Base-by-base conservation (phyloP, 805 yeast genomes). In the Starmerella roubikii region DNA sequence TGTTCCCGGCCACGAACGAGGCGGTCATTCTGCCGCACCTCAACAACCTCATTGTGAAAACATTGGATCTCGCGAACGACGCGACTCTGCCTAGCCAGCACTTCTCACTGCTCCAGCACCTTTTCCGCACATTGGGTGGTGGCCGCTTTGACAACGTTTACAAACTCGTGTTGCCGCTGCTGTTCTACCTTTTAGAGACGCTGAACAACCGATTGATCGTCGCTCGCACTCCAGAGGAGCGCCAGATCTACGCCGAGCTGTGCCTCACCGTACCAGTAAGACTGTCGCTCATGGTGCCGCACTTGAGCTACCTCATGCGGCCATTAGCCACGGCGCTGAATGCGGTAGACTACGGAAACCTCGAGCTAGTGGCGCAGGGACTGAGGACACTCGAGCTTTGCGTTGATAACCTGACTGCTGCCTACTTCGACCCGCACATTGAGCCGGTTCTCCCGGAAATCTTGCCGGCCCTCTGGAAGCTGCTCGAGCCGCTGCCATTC, bases 191-290 rank as follows among this genome's bases (percentile, higher is more conserved):
- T 30, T 63, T 91, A 30, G 95, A 85, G 46, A 78, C 93, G 2
- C 67, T 91, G 47, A 88, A 88, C 56, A 72, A 82, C 49, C 69
- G 86, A 65, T 75, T 91, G 30, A 68, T 76, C 20, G 79, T 84
- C 19, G 85, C 97, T 3, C 68, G 93, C 38, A 67, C 85, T 30
- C 84, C 94, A 0, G 88, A 81, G 48, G 97, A 91, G 54, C 70
- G 94, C 38, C 97, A 91, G 54, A 74, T 91, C 3, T 91, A 86
- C 53, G 97, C 91, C 35, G 98, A 91, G 54, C 65, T 91, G 35
- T 91, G 98, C 54, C 66, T 91, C 44, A 86, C 95, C 0, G 96
- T 91, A 6, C 99, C 99, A 0, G 98, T 91, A 1, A 67, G 98
- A 42, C 64, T 91, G 21, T 83, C 94, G 42, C 94, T 88, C 0